Conservation (phyloP, 257 asterid genomes). For the Solanum chiquidenum region DNA sequence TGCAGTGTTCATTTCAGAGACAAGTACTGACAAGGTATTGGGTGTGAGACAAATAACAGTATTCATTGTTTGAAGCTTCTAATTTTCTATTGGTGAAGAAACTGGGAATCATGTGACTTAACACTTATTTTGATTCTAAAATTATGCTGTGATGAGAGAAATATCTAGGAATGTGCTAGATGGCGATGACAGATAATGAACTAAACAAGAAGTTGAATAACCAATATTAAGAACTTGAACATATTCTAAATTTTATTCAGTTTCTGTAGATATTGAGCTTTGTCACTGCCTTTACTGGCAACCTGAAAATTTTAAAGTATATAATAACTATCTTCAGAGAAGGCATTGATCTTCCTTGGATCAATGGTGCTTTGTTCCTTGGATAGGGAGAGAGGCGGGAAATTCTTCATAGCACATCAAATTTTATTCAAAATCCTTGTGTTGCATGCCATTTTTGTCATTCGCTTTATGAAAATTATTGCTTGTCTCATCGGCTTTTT, state of each 20-base stretch:
- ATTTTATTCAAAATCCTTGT: neutral
- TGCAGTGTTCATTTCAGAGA: slow-evolving; percentile 88
- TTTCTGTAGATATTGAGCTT: neutral
- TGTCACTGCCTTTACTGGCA: neutral
- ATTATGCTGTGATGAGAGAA: neutral
- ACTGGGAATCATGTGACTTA: neutral
- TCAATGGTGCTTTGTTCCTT: neutral
- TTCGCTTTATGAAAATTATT: neutral
- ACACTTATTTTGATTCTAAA: neutral
- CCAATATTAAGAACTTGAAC: neutral
- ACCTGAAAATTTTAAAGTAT: neutral
- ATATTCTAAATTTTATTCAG: neutral
- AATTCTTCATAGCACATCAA: neutral
- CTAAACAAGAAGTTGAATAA: neutral
- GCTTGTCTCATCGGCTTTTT: neutral
- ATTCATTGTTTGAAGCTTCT: neutral
- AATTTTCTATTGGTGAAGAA: neutral
- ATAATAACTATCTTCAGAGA: neutral
- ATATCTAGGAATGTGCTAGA: neutral
- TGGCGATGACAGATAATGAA: neutral
- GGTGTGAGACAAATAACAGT: neutral
- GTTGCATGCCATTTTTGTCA: neutral
- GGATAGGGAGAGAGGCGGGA: neutral
- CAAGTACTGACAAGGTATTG: slow-evolving; percentile 91
- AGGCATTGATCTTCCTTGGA: neutral